Percentiles rank a stretch among this genome's conserved stretches.
phyloP scores from a whole-genome alignment of 108 stramenopile species.

The Fistulifera pelliculosa region DNA sequence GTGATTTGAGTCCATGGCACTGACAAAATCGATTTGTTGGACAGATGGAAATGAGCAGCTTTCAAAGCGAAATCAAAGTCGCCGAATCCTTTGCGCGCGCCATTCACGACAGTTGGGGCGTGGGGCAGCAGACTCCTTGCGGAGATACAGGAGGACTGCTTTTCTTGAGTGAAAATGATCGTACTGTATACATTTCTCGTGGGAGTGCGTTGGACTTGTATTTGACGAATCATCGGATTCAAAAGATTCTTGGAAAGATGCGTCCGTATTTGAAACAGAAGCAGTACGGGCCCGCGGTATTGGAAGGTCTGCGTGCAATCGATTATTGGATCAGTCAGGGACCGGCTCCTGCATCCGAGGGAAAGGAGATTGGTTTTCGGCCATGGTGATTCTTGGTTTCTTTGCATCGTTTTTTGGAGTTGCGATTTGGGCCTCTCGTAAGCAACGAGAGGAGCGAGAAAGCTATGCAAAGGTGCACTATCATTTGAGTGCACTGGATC shows the following conservation, averaged over 20 bases:
- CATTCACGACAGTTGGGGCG: slow-evolving; percentile 46
- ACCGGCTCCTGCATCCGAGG: too few species aligned
- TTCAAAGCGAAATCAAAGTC: not conserved
- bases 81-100: slow-evolving; percentile 17
- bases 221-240: slow-evolving; percentile 27
- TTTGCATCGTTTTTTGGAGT: slow-evolving; percentile 14
- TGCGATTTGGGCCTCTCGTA: not conserved
- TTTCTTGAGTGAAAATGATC: slow-evolving; percentile 36
- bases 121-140: slow-evolving; percentile 20
- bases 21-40: too few species aligned
- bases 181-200: slow-evolving; percentile 39
- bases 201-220: slow-evolving; percentile 27
- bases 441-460: slow-evolving; percentile 7
- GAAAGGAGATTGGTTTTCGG: too few species aligned
- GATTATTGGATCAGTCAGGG: slow-evolving; percentile 1
- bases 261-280: slow-evolving; percentile 22
- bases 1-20: too few species aligned
- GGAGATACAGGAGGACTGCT: slow-evolving; percentile 53
- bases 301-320: slow-evolving; percentile 9
- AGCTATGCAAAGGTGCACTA: slow-evolving; percentile 29
- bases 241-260: slow-evolving; percentile 24
- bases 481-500: slow-evolving; percentile 38
- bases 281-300: slow-evolving; percentile 25
- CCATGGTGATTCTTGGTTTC: not conserved
- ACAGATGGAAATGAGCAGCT: too few species aligned